Percentiles rank a stretch among this genome's conserved stretches.
These are phyloP conservation scores for Acacia concinna DNA, from an alignment of 331 rosid species.

Conservation along the genomic window DNA sequence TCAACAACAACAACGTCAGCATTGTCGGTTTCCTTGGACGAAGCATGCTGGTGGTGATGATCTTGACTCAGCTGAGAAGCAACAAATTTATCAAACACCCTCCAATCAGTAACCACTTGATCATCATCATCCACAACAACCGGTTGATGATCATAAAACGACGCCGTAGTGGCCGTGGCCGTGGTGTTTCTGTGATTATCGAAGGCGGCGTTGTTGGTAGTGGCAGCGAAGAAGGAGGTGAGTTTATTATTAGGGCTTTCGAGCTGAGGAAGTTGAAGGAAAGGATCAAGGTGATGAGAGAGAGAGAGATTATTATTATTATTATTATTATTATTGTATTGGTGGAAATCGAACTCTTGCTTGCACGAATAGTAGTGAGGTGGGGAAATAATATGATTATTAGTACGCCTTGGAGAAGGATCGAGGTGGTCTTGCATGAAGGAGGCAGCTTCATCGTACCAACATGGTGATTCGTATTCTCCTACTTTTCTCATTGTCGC, in stretches of 20 bases:
- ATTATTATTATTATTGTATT: slow-evolving; percentile 37
- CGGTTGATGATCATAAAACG: slow-evolving; percentile 38
- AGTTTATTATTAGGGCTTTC: slow-evolving; percentile 66
- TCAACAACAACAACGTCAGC: slow-evolving; percentile 13
- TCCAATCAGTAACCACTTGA: slow-evolving; percentile 73
- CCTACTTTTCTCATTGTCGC: slow-evolving; percentile 58
- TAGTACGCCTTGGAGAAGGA: slow-evolving; percentile 45
- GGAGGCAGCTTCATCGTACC: slow-evolving; percentile 80
- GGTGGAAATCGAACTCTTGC: slow-evolving; percentile 61
- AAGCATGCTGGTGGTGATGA: slow-evolving; percentile 22
- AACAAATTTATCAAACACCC: slow-evolving; percentile 79
- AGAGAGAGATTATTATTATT: slow-evolving; percentile 37
- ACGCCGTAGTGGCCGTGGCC: not conserved
- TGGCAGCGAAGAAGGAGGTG: too few species aligned
- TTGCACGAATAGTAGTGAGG: slow-evolving; percentile 57
- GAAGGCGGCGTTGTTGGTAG: too few species aligned
- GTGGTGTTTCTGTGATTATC: not conserved
- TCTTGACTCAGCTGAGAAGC: slow-evolving; percentile 83
- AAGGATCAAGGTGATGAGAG: too few species aligned
- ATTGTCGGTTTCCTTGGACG: slow-evolving; percentile 39
- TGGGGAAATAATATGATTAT: slow-evolving; percentile 26
- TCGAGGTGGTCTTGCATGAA: slow-evolving; percentile 78
- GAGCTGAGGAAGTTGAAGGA: slow-evolving; percentile 79
- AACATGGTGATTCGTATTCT: slow-evolving; percentile 75
- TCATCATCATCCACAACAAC: slow-evolving; percentile 43